phyloP scores from a whole-genome alignment of 352 stramenopile genomes.

The Globisporangium nodosum region DNA sequence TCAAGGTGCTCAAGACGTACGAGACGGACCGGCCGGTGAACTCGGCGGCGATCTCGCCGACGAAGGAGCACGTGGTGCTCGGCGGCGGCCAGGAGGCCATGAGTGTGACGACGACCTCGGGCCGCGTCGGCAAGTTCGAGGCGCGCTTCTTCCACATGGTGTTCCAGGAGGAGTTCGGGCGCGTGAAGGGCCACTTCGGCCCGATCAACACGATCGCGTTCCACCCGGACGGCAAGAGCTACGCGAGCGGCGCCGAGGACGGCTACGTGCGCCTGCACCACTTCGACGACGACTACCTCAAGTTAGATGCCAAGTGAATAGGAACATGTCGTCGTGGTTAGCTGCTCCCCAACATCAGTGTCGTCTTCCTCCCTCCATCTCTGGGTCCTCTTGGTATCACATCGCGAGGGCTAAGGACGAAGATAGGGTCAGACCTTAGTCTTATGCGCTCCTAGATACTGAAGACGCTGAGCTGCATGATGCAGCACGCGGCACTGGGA shows the following conservation, averaged over 20 bases:
- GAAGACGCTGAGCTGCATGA: background rate
- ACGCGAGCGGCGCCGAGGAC: conserved; percentile 98
- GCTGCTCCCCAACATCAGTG: background rate
- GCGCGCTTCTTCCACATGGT: conserved; percentile 99
- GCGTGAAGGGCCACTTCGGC: conserved; percentile 99
- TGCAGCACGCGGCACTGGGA: too few relatives aligned
- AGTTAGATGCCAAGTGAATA: conserved; percentile 46
- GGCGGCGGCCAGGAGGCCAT: conserved; percentile 98
- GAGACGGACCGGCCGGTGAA: conserved; percentile 98
- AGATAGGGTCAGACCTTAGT: too few relatives aligned
- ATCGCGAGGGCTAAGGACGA: too few relatives aligned
- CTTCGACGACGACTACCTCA: conserved; percentile 98
- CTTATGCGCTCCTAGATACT: background rate
- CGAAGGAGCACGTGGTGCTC: conserved; percentile 94
- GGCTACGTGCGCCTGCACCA: conserved; percentile 97
- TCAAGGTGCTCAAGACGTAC: conserved; percentile 97
- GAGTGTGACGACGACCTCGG: conserved; percentile 95
- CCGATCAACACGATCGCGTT: conserved; percentile 99
- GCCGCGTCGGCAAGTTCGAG: conserved; percentile 93
- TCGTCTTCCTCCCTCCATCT: background rate
- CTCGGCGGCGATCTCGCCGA: conserved; percentile 96
- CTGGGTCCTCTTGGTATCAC: too few relatives aligned
- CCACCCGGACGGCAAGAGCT: conserved; percentile 97
- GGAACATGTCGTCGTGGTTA: conserved; percentile 5
- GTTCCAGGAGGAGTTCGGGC: conserved; percentile 98